phyloP scores from a whole-genome alignment of 2,329 filamentous ascomycete species.

The Claviceps purpurea region DNA sequence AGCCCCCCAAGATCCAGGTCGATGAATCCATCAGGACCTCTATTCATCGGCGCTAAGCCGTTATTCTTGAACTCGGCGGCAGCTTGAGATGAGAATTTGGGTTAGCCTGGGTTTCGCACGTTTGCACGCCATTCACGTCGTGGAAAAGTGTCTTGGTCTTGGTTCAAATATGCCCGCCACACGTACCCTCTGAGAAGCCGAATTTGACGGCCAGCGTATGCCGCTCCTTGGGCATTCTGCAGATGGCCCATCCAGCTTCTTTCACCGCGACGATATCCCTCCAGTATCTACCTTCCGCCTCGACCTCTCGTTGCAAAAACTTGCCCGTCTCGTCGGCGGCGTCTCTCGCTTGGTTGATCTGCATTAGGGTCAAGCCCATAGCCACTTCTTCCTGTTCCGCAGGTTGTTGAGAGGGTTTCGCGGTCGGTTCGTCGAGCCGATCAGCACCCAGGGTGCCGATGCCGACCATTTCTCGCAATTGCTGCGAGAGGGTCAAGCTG shows the following conservation, averaged over 20 bases:
- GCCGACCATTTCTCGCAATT: conserved; percentile 56
- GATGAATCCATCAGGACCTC: conserved; percentile 61
- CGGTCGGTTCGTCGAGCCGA: conserved; percentile 46
- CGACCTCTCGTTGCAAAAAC: conserved; percentile 63
- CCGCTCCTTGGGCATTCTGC: conserved; percentile 57
- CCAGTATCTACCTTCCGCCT: conserved; percentile 79
- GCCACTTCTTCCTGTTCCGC: conserved; percentile 44
- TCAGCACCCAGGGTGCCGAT: conserved; percentile 62
- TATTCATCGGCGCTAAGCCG: conserved; percentile 68
- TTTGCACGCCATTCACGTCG: not conserved
- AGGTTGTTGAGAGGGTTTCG: conserved; percentile 35
- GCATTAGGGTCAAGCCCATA: conserved; percentile 65
- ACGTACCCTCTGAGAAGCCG: conserved; percentile 64
- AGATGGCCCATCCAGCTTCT: conserved; percentile 76
- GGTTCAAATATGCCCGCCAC: too few relatives aligned
- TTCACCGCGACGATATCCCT: conserved; percentile 69
- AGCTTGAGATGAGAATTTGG: conserved; percentile 20
- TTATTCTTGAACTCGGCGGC: conserved; percentile 48
- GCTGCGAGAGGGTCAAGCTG: conserved; percentile 54
- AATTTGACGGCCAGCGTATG: conserved; percentile 75
- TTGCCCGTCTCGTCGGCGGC: conserved; percentile 59
- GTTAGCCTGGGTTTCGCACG: not conserved
- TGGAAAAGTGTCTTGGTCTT: not conserved
- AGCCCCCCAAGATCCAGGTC: conserved; percentile 52
- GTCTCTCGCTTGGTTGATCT: conserved; percentile 61